Evolutionary conservation across 495 filamentous ascomycete species (phyloP), one percentile per base, ranked within the genome.

Genomic region (Viridothelium virens): DNA sequence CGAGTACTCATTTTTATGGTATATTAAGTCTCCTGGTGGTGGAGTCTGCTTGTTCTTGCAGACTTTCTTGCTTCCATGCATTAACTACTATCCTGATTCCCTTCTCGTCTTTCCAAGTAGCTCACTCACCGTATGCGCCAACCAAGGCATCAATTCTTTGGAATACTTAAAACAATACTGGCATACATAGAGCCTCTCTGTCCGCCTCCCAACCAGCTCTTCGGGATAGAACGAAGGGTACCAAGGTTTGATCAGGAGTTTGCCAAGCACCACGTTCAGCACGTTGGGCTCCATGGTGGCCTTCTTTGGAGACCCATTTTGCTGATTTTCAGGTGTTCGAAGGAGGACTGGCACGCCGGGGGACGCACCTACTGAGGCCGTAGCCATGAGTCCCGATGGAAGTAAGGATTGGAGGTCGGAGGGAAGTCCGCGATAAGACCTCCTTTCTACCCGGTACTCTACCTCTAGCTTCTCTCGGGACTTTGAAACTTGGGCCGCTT

Each of bases 81-180:
- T 76, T 56, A 69, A 71, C 36, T 18, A 31, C 38, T 47, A 67
- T 74, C 62, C 64, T 74, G 33, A 74, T 76, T 66, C 18, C 25
- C 7, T 36, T 62, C 33, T 12, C 47, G 41, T 33, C 38, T 34
- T 33, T 39, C 46, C 39, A 11, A 47, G n/a, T 7, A n/a, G 33
- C 10, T 65, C 71, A 76, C 66, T 74, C 78, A 76, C 75, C 66
- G 74, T 67, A 75, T 89, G 87, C 31, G 75, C 77, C 59, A 84
- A 70, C 69, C 81, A 87, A 38, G 83, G 76, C 68, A 84, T 79
- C 44, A 88, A 77, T 71, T 94, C 89, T 66, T 85, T 88, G 3
- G 87, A 86, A 74, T 98, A 98, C 70, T 89, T 91, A 80, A 97
- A 97, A 78, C 94, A 98, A 82, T 85, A 89, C 50, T 88, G 90